Base-by-base conservation (phyloP, 1,139 yeast genomes). In the Hyphopichia fennica region DNA sequence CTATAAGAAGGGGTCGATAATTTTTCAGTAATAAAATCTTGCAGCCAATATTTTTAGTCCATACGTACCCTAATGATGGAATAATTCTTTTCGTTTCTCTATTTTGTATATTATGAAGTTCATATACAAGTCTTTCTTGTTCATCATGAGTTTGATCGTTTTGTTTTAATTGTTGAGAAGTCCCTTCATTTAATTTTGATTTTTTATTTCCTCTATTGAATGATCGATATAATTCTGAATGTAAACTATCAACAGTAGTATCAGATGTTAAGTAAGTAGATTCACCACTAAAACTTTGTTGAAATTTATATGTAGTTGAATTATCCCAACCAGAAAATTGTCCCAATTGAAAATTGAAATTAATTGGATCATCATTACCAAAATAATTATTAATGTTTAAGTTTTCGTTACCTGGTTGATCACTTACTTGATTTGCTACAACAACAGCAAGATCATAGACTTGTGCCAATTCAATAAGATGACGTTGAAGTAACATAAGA, bases 351-450 rank as follows among this genome's bases (percentile, higher is more conserved):
- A 82, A 82, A 46, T 86, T 87, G 44, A 77, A 65, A 39, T 75
- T 77, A 45, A 80, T 58, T n/a, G 76, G 65, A 41, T 72, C 61
- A 17, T 58, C 63, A 27, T 53, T 59, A 13, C 56, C 62, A 13
- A 50, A 50, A 17, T 51, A 47, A 8, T 39, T 31, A 8, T 39
- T 42, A 45, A 51, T 34, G 7, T 52, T 51, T 15, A 37, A 37
- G 8, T 41, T 41, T n/a, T 28, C 25, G 5, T 46, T 39, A 17
- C 44, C 54, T 1, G 77, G 77, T 46, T 72, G 73, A 51, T 87
- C 93, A 39, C 88, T 76, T 0, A 91, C 90, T 61, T 91, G 98
- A 54, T 91, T 91, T 0, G 91, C 79, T 2, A 87, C 74, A 0
- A 89, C 81, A 0, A 91, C 61, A 0, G 96, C 88, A 9, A 87